A percentile compares a stretch with the other conserved stretches of the same genome.
phyloP scores from a whole-genome alignment of 306 rosid genomes.

The Vicia faba region DNA sequence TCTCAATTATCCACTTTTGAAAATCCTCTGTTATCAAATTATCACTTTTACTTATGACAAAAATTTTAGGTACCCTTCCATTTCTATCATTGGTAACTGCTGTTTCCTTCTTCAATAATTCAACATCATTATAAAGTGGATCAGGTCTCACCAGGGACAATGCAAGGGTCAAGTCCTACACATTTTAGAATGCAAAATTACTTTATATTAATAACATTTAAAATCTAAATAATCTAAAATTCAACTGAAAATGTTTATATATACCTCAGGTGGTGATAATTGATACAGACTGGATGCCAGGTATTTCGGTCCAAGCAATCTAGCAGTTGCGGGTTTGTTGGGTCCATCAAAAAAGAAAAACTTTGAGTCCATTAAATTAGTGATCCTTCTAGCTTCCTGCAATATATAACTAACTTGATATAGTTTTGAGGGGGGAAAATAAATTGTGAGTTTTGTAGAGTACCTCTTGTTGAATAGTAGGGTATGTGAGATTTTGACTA shows the following conservation, averaged over 20 bases:
- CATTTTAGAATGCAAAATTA: not conserved
- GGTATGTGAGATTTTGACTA: constrained; percentile 23
- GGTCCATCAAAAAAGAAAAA: constrained; percentile 32
- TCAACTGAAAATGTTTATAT: not conserved
- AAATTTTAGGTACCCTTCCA: constrained; percentile 46
- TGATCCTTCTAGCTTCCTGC: not conserved
- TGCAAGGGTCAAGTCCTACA: constrained; percentile 47
- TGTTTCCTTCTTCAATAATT: constrained; percentile 26
- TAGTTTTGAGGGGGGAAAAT: too few species aligned
- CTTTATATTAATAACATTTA: not conserved
- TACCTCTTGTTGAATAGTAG: constrained; percentile 31
- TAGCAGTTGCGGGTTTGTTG: constrained; percentile 35
- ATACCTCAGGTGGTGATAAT: constrained; percentile 31
- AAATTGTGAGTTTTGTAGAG: not conserved
- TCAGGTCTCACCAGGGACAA: constrained; percentile 38
- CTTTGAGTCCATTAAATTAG: not conserved
- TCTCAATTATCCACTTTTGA: constrained; percentile 44
- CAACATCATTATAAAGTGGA: not conserved
- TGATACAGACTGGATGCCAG: constrained; percentile 33
- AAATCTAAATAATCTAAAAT: not conserved
- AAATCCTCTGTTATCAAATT: not conserved
- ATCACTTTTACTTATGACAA: constrained; percentile 41
- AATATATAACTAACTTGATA: not conserved
- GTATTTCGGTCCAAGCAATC: constrained; percentile 25
- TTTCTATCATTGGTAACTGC: constrained; percentile 33